phyloP scores from a whole-genome alignment of 2,329 filamentous ascomycete genomes.

The Neonectria neomacrospora region DNA sequence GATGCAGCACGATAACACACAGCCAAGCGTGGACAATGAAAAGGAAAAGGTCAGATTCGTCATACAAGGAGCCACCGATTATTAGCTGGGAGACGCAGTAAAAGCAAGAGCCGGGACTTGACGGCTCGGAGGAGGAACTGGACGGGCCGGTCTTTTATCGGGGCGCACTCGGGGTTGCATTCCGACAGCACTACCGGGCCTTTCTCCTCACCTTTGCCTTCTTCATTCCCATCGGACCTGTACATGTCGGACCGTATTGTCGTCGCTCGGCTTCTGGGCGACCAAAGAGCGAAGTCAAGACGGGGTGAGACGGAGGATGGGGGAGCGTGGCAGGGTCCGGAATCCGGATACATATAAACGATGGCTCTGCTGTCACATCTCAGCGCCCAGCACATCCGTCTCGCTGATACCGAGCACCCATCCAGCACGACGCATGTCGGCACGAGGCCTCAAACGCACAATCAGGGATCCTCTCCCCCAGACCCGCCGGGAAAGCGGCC shows the following conservation, averaged over 20 bases:
- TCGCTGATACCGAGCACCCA: not conserved
- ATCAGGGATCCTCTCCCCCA: not conserved
- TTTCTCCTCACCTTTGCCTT: not conserved
- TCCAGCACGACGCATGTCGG: not conserved
- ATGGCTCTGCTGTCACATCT: not conserved
- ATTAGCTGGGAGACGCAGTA: not conserved
- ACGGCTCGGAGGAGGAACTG: not conserved
- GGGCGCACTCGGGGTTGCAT: not conserved
- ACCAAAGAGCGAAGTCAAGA: no score
- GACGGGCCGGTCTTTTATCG: not conserved
- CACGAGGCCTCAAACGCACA: not conserved
- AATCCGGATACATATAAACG: not conserved
- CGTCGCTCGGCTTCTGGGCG: not conserved
- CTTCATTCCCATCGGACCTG: no score
- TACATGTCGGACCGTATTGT: not conserved
- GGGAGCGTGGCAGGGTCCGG: not conserved
- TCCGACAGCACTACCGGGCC: not conserved
- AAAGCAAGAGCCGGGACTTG: not conserved
- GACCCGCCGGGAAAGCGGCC: slow-evolving; percentile 20
- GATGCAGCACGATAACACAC: not conserved
- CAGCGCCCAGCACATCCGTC: not conserved
- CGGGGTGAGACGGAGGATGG: no score
- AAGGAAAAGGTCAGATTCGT: not conserved
- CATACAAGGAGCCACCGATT: not conserved
- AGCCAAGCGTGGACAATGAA: not conserved